Base-by-base conservation (phyloP, 2,329 filamentous ascomycete genomes). In the Orbilia oligospora region DNA sequence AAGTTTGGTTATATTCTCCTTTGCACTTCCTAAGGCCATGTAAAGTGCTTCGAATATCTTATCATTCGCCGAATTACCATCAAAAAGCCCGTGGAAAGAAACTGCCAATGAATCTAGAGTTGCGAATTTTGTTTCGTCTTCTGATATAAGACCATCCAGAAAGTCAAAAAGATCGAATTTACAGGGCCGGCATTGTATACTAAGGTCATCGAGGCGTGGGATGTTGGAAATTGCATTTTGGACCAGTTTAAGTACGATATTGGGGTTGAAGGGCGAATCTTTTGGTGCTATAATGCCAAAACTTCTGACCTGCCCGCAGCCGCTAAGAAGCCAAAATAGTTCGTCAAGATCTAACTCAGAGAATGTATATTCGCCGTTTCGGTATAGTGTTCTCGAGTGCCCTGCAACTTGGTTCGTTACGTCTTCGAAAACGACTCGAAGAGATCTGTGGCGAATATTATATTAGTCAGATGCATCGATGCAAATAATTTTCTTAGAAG, bases 11-110 rank as follows among this genome's bases (percentile, higher is more conserved):
- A 76, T 41, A 33, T 36, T 41, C 1, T 71, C 56, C 38, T 70
- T 70, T 3, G 72, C 53, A 5, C 27, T 55, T 1, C 41, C 66
- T 8, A 76, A n/a, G 2, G 48, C 58, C 18, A 66, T 66, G 16
- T 71, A 66, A 0, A 76, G 48, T 16, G 72, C 72, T 30, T 76
- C 72, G 24, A 76, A 70, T 20, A 76, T 18, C 20, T 48, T 65
- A 18, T 70, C 65, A 16, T 63, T 76, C 14, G 56, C 44, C 1
- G 48, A 24, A 10, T 66, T 51, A 1, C 66, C 72, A 10, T 70
- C 38, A 1, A 20, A 22, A 30, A 76, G 46, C 6, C 72, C 72
- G 16, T 76, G 18, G n/a, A 76, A 22, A 8, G 66, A 70, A 9
- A 70, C 33, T 2, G 27, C 22, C 5, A 76, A 36, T 3, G 48